A percentile compares a stretch with the other conserved stretches of the same genome.
Evolutionary conservation across 2,329 filamentous ascomycete species (phyloP).

Genomic region (Tolypocladium paradoxum): DNA sequence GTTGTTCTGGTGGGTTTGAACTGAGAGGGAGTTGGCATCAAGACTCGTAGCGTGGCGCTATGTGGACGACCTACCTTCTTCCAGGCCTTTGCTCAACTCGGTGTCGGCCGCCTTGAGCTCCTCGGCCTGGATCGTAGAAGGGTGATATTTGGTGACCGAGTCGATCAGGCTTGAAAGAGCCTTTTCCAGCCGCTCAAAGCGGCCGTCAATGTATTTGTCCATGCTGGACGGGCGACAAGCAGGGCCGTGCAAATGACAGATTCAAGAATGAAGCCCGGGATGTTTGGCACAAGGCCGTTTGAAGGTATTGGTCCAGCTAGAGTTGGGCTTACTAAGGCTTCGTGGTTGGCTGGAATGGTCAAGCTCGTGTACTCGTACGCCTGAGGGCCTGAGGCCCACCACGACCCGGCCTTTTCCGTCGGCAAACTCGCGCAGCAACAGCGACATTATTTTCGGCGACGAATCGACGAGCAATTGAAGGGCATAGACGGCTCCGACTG

Average conservation of each 20-base stretch:
- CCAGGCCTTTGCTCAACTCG: constrained; percentile 54
- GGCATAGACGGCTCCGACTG: constrained; percentile 17
- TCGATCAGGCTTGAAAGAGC: constrained; percentile 61
- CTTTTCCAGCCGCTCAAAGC: constrained; percentile 56
- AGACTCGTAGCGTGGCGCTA: neutral
- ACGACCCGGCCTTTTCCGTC: constrained; percentile 21
- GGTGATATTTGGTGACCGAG: constrained; percentile 74
- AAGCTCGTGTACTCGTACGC: constrained; percentile 4
- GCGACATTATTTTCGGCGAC: constrained; percentile 13
- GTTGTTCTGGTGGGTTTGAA: constrained; percentile 67
- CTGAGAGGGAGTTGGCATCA: constrained; percentile 24
- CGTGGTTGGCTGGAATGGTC: constrained; percentile 9
- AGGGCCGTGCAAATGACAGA: neutral
- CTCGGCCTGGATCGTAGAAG: constrained; percentile 53
- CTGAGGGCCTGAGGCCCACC: constrained; percentile 23
- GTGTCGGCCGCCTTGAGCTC: constrained; percentile 63
- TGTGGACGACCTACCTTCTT: constrained; percentile 39
- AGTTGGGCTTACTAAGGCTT: constrained; percentile 6
- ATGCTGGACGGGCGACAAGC: constrained; percentile 25
- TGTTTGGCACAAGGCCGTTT: constrained; percentile 5
- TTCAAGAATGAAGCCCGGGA: neutral
- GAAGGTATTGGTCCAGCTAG: neutral
- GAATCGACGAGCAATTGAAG: constrained; percentile 25
- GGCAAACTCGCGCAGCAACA: constrained; percentile 22
- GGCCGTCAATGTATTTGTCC: constrained; percentile 50